Base-by-base conservation (phyloP, 352 stramenopile genomes). In the Blastocystis sp. region DNA sequence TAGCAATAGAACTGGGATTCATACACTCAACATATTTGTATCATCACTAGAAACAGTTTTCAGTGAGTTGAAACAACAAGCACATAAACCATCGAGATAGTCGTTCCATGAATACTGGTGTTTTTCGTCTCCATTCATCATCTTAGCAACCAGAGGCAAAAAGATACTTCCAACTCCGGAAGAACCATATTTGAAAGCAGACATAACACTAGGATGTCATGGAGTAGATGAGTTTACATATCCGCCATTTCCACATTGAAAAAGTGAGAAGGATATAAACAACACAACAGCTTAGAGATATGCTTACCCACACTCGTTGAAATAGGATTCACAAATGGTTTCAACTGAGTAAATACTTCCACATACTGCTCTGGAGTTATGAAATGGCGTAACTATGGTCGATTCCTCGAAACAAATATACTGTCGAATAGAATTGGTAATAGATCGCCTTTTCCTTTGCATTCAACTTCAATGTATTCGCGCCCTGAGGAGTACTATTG, bases 201-300 rank as follows among this genome's bases (percentile, higher is more conserved):
- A 15, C 73, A 84, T 84, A 15, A 66, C 34, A 41, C 73, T 84
- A 50, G 7, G 54, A 73, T 84, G 34, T 56, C 20, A 84, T 20
- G 23, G 20, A 39, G 15, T n/a, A 15, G 26, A 29, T 15, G 56
- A 18, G 20, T 7, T 13, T 29, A 84, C 73, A 20, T 5, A 66
- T 63, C 45, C 7, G 73, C 45, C 7, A 84, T 43, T n/a, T 63
- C 2, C 1, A 68, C 11, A n/a, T 68, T 45, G 26, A 84, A 84
- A 53, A 66, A 84, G 23, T 68, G 73, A n/a, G 73, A 55, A 69
- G 73, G 73, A 43, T 84, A 84, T 1, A 84, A 18, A 37, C 7
- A 23, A 23, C 6, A 20, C n/a, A 84, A 55, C 39, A 84, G 47
- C 9, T 26, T n/a, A 2, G 23, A 29, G 23, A 84, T 29, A 6